phyloP scores from a whole-genome alignment of 306 rosid species.

The Oxytropis ochrocephala region DNA sequence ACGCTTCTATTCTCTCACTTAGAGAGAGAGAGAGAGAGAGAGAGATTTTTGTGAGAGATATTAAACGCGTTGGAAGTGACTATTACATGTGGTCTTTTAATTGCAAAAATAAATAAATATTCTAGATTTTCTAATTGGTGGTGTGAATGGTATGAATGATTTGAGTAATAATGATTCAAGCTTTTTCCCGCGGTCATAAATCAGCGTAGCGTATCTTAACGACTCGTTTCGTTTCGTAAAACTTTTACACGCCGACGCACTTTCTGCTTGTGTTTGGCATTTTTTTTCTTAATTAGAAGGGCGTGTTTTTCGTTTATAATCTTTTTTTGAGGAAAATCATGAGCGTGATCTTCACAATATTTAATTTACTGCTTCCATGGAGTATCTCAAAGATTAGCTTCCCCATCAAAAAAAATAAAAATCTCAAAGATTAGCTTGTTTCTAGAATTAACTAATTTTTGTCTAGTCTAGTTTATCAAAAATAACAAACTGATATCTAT shows the following conservation, averaged over 20 bases:
- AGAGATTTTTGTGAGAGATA: slow-evolving; percentile 24
- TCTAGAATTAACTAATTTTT: background rate
- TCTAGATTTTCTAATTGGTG: background rate
- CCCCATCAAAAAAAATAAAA: too few species aligned
- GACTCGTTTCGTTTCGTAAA: background rate
- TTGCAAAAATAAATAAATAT: background rate
- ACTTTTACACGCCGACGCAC: background rate
- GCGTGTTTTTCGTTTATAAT: background rate
- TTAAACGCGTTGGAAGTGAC: slow-evolving; percentile 18
- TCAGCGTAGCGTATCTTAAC: background rate
- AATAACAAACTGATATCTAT: background rate
- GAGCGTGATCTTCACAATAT: background rate
- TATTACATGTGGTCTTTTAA: background rate
- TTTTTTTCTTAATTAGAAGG: too few species aligned
- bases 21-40: too few species aligned
- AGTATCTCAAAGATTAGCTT: background rate
- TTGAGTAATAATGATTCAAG: background rate
- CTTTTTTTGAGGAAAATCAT: background rate
- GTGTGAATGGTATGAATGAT: background rate
- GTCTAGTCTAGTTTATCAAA: background rate
- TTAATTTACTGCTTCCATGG: background rate
- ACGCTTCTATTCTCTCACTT: slow-evolving; percentile 16
- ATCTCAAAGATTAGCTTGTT: background rate
- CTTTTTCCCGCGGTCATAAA: background rate
- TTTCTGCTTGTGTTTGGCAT: background rate